A percentile compares a stretch with the other conserved stretches of the same genome.
These are phyloP conservation scores for Solanum clarkiae DNA, from an alignment of 257 asterid genomes.

Conservation along the genomic window DNA sequence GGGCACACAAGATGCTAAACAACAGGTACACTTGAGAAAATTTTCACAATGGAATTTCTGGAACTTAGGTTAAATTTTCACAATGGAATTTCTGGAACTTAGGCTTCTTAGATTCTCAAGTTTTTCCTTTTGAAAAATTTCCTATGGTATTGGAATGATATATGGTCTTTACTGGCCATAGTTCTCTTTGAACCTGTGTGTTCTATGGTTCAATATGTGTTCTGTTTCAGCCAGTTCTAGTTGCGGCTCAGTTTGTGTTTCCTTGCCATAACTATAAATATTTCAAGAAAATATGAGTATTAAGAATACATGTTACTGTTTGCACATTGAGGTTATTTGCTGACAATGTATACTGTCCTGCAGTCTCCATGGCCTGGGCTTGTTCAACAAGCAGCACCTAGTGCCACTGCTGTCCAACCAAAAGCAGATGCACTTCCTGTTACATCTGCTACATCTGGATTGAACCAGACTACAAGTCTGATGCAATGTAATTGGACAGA, in stretches of 20 bases:
- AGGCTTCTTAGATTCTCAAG: not conserved
- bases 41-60: not conserved
- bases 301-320: not conserved
- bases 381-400: conserved; percentile 28
- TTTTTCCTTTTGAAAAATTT: not conserved
- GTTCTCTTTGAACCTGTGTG: not conserved
- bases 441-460: conserved; percentile 20
- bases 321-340: not conserved
- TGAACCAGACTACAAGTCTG: conserved; percentile 12
- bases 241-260: not conserved
- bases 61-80: not conserved
- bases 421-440: conserved; percentile 31
- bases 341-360: not conserved
- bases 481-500: conserved; percentile 72
- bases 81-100: not conserved
- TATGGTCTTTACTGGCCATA: not conserved
- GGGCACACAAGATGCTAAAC: conserved; percentile 39
- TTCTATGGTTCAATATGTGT: not conserved
- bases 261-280: not conserved
- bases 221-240: not conserved
- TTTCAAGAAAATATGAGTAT: not conserved
- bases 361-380: conserved; percentile 64
- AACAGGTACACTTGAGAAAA: conserved; percentile 39
- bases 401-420: conserved; percentile 21
- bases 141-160: not conserved